Evolutionary conservation across 192 early-diverging fungal species (phyloP), one percentile per base, ranked within the genome.

Genomic region (Dimargaris xerosporica): DNA sequence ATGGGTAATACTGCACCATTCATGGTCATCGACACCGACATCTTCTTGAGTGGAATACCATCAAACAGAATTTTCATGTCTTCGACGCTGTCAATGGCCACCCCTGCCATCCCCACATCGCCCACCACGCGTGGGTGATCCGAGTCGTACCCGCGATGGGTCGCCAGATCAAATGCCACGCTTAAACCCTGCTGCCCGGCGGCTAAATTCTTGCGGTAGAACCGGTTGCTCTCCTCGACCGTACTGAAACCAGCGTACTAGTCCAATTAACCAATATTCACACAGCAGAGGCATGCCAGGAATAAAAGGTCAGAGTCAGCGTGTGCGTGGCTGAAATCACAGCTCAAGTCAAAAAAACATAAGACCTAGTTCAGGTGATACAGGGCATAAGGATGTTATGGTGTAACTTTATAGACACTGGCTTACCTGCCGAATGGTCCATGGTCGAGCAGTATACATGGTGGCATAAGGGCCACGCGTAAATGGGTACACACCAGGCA

Each of bases 1-100:
- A 93, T 88, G 26, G 91, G 91, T 66, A 93, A 70, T 50, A 93
- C 89, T 13, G 91, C 91, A n/a, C 91, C 91, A 69, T 93, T 93
- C 91, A 93, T 93, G 11, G 91, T 93, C 91, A 93, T 93, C 2
- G 88, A 90, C 10, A 93, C 91, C 5, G 89, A 91, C 73, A 93
- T 91, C 65, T 87, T 87, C 68, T 88, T 89, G 45, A 93, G 79
- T 50, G 91, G 87, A 62, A 93, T 93, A 6, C 85, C 87, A 64
- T 89, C 82, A 74, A 93, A 93, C 61, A 93, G 66, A 65, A 90
- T 85, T 79, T 91, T 91, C 89, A 91, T 91, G 71, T 93, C 91
- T 69, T 93, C 91, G 16, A 93, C 85, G 13, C 88, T 83, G 67
- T 93, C 91, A 66, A 93, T 93, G 17, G 91, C 91, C 42, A 93